Evolutionary conservation across 441 rosid species (phyloP), one percentile per base, ranked within the genome.

Genomic region (Erysimum pusillum): DNA sequence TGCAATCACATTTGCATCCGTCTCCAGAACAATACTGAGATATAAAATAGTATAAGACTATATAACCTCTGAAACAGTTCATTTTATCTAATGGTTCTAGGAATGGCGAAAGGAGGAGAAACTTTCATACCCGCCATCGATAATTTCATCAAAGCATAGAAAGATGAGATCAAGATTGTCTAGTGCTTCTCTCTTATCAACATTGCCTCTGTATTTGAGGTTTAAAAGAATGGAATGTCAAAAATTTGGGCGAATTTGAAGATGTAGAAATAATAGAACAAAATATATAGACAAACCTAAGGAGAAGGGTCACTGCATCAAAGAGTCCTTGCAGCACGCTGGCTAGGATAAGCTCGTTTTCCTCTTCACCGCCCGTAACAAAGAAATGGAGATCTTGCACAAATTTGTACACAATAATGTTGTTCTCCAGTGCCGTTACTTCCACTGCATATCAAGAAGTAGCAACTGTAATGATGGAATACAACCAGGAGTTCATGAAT

Each of bases 371-470:
- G 42, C 97, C 97, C 3, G 92, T 85, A 44, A 90, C 91, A 80
- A 88, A 94, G 81, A 94, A 92, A 88, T 89, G 97, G 62, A 94
- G 93, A 77, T 88, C 95, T 78, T 92, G 97, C 67, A 83, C 90
- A 69, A 92, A 87, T 85, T 92, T 92, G 84, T 90, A 94, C 14
- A 90, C 87, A 9, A 92, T 79, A 31, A 92, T 63, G 60, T 85
- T 78, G 79, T 80, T 84, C 74, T 89, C 97, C 57, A 90, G 56
- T n/a, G 90, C 85, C 35, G 87, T 84, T 75, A 94, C 89, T 77
- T 94, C 97, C 69, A 86, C 97, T 94, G 86, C 69, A 61, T 51
- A 66, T 71, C 20, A 67, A 67, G 35, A 67, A 74, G n/a, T 1
- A 25, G 15, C 8, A 57, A 9, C 8, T 48, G 41, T 62, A 31